Base-by-base conservation (phyloP, 345 rosid genomes). In the Melastoma malabathricum region DNA sequence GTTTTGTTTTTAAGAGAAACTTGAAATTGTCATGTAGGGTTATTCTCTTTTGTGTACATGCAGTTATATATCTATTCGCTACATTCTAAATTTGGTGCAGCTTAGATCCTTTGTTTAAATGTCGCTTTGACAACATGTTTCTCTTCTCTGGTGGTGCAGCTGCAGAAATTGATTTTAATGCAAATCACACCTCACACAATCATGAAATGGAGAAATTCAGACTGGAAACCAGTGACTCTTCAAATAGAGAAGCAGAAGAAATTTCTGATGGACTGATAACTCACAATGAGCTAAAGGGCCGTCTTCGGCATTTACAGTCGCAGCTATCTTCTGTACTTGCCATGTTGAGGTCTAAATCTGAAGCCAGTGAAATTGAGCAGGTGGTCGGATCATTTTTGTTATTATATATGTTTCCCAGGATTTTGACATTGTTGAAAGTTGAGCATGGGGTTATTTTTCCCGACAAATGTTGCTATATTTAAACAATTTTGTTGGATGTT, bases 241-340 rank as follows among this genome's bases (percentile, higher is more conserved):
- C 66, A 50, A 58, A 66, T 48, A 58, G 65, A 51, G 66, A 69
- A 47, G 69, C 61, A 46, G 7, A 55, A 29, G 57, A 58, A 44
- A 49, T 64, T 65, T 71, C 60, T 47, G 5, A 22, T 5, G 70
- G 50, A 63, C 77, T 72, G 29, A 41, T 58, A 41, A 56, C 68
- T 43, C 64, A 54, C 48, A 74, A 59, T 60, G 60, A 72, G 44
- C 65, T 87, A 57, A 66, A 57, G 63, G 69, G 62, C 59, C 90
- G 79, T 62, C 82, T 87, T 66, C 72, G 66, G 64, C 74, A 70
- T 56, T 77, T 92, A 68, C 81, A 81, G 65, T 67, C 66, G 18
- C 88, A 92, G 75, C 95, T 92, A 63, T 79, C 90, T 22, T 75
- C 81, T 47, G 90, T 73, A 22, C 94, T 92, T 61, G 65, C 58